Conservation (phyloP, 106 monocot species). For the Platanthera zijinensis region DNA sequence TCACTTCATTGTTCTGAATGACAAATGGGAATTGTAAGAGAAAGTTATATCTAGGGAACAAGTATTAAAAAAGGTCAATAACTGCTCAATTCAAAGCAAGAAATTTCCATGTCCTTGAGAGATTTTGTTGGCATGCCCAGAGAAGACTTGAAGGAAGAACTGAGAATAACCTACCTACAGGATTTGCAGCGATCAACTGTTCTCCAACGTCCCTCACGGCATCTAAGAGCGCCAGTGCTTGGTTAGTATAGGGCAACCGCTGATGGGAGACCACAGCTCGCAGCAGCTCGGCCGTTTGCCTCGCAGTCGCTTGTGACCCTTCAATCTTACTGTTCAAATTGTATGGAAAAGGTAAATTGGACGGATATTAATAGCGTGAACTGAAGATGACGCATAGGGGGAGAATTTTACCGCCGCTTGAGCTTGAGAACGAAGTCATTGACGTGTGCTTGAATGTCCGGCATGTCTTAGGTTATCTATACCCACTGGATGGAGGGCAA, state of each 20-base stretch:
- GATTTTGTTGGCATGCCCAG: background rate
- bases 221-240: constrained; percentile 54
- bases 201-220: constrained; percentile 67
- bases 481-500: background rate
- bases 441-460: constrained; percentile 76
- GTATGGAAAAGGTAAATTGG: background rate
- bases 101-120: no score
- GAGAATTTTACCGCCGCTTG: constrained; percentile 35
- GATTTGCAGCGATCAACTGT: constrained; percentile 84
- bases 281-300: constrained; percentile 86
- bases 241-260: constrained; percentile 60
- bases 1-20: no score
- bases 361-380: background rate
- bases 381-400: background rate
- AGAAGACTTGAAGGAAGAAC: background rate
- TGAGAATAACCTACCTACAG: constrained; percentile 46
- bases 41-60: no score
- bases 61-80: no score
- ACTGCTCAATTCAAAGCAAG: no score
- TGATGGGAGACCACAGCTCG: constrained; percentile 84
- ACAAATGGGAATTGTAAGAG: no score
- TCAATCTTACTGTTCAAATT: constrained; percentile 62
- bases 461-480: constrained; percentile 40
- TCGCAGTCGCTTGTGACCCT: constrained; percentile 85
- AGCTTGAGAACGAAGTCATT: constrained; percentile 84